A percentile compares a stretch with the other conserved stretches of the same genome.
Evolutionary conservation across 441 rosid genomes (phyloP).

Genomic region (California macrophylla): DNA sequence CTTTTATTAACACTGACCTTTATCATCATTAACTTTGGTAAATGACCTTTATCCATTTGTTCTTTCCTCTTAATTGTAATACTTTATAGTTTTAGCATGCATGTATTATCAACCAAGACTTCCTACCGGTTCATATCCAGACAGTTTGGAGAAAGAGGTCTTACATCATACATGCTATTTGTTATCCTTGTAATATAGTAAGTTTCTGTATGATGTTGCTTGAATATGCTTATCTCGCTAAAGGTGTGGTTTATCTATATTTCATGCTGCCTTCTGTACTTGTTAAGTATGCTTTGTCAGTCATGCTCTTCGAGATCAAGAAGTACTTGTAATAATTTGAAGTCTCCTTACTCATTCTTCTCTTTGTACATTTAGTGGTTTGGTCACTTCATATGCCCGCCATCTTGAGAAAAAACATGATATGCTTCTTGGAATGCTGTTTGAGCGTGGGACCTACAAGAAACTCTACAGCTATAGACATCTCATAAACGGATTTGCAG

Average conservation of each 20-base stretch:
- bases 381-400: slow-evolving; percentile 64
- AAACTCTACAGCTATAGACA: slow-evolving; percentile 93
- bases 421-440: slow-evolving; percentile 73
- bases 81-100: neutral
- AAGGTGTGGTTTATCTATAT: neutral
- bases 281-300: neutral
- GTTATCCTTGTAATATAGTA: neutral
- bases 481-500: slow-evolving; percentile 91
- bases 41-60: neutral
- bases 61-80: neutral
- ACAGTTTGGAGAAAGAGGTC: neutral
- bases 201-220: neutral
- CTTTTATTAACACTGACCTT: neutral
- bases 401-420: slow-evolving; percentile 90
- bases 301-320: neutral
- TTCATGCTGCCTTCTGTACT: neutral
- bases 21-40: neutral
- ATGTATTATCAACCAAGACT: neutral
- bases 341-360: slow-evolving; percentile 8
- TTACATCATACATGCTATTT: neutral
- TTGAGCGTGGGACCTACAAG: slow-evolving; percentile 64
- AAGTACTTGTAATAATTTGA: neutral
- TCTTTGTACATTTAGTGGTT: slow-evolving; percentile 40
- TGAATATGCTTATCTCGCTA: neutral
- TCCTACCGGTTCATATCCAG: neutral